Base-by-base conservation (phyloP, 768 basidiomycete species). In the Pleurotus platypus region DNA sequence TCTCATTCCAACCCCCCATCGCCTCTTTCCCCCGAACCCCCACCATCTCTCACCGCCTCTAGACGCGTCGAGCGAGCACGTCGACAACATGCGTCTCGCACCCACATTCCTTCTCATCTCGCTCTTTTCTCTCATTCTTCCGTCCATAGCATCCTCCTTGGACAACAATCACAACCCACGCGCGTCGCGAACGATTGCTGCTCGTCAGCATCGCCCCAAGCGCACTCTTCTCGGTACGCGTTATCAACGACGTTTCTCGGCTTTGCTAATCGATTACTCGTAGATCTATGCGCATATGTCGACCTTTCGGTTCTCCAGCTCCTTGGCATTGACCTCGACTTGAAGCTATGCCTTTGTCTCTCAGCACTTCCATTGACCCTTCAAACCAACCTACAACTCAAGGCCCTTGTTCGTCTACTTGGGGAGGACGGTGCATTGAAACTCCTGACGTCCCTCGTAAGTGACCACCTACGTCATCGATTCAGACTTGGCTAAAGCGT, bases 291-390 rank as follows among this genome's bases (percentile, higher is more conserved):
- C 50, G 59, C 59, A 24, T 49, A 60, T 49, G n/a, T 60, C 11
- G 56, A 54, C 22, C 49, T 51, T 2, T 26, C 43, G n/a, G 27
- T 54, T 43, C 46, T 45, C 30, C 15, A 56, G 8, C 27, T 56
- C 30, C 56, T 60, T 27, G 59, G 59, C 13, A 20, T n/a, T 15
- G 35, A 55, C 8, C 16, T 50, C 18, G 13, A 53, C 22, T 27
- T 60, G 18, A 46, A 60, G 42, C n/a, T 60, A 12, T 60, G 59
- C 49, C 59, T 60, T 24, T 60, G 59, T 35, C 46, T 60, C 9
- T 60, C 59, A 15, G 55, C 55, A 2, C 56, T 60, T 37, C 59
- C 49, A 15, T 43, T 60, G 6, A 37, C 45, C 20, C 59, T 60
- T 12, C 35, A 35, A 13, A 57, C 42, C n/a, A 46, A 57, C 30